Evolutionary conservation across 2,329 filamentous ascomycete species (phyloP).

Genomic region (Neospermospora avenae): DNA sequence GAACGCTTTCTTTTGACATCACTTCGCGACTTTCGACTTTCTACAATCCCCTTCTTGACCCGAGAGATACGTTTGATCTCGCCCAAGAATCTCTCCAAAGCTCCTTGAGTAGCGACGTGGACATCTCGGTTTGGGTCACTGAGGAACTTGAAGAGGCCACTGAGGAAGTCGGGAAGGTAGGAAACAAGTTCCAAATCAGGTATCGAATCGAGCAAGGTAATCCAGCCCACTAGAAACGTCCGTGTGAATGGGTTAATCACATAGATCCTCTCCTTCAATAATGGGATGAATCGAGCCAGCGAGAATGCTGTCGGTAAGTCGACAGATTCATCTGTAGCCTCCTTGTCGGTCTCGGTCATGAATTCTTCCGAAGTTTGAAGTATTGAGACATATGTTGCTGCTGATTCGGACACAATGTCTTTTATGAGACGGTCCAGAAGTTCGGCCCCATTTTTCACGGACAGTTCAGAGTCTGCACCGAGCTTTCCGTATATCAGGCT

Average conservation of each 20-base stretch:
- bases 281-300: conserved; percentile 82
- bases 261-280: conserved; percentile 90
- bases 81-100: conserved; percentile 82
- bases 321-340: conserved; percentile 41
- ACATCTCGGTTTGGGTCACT: conserved; percentile 91
- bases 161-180: conserved; percentile 87
- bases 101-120: conserved; percentile 86
- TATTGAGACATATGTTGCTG: conserved; percentile 89
- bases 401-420: conserved; percentile 93
- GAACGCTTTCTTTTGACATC: conserved; percentile 66
- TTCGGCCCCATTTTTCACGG: conserved; percentile 97
- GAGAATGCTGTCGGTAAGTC: conserved; percentile 87
- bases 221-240: conserved; percentile 94
- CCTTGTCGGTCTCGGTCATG: conserved; percentile 46
- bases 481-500: conserved; percentile 55
- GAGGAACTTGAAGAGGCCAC: conserved; percentile 84
- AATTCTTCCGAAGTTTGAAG: conserved; percentile 62
- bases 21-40: conserved; percentile 68
- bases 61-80: conserved; percentile 94
- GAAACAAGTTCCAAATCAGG: conserved; percentile 93
- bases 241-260: conserved; percentile 93
- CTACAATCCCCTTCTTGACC: conserved; percentile 86
- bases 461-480: conserved; percentile 91
- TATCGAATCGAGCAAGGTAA: conserved; percentile 91
- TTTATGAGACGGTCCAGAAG: conserved; percentile 92